Evolutionary conservation across 441 rosid species (phyloP), one percentile per base, ranked within the genome.

Genomic region (Euphorbia schlechtendalii): DNA sequence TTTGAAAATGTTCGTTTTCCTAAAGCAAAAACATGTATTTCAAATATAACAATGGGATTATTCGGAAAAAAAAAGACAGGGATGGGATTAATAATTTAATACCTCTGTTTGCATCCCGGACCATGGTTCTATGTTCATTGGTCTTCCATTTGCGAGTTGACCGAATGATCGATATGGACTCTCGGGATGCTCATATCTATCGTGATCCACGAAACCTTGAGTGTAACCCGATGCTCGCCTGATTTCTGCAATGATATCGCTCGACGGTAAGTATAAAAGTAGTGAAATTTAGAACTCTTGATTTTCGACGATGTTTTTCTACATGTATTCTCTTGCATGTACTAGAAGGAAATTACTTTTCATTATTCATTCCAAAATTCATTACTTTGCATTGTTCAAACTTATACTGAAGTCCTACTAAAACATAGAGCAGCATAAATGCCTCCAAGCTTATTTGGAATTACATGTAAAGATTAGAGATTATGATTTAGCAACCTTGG

Each of bases 61-160:
- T 15, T 22, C 4, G 12, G 59, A 74, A 70, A 45, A 59, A 38
- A 3, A 43, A 45, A 15, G 22, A 9, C 14, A 28, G 30, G 30
- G 30, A 4, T n/a, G n/a, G n/a, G n/a, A n/a, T n/a, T n/a, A n/a
- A n/a, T n/a, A n/a, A n/a, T n/a, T 63, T 56, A 71, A 73, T 85
- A 93, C 98, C 96, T 93, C 98, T 20, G 86, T 78, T 77, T 82
- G 95, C 92, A 88, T 85, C 63, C 80, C 82, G 21, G 95, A 58
- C 92, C 92, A 88, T 51, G 88, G 82, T 40, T 85, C 97, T 69
- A 84, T 66, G 69, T 93, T 95, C 83, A 84, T 73, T 22, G 77
- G 76, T 77, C 92, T 83, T 68, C 88, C 95, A 81, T 83, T 88
- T 41, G 82, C 61, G 21, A 77, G 88, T 61, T 79, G 96, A 70